Conservation (phyloP, 2,329 filamentous ascomycete species). For the Verticillium nonalfalfae region DNA sequence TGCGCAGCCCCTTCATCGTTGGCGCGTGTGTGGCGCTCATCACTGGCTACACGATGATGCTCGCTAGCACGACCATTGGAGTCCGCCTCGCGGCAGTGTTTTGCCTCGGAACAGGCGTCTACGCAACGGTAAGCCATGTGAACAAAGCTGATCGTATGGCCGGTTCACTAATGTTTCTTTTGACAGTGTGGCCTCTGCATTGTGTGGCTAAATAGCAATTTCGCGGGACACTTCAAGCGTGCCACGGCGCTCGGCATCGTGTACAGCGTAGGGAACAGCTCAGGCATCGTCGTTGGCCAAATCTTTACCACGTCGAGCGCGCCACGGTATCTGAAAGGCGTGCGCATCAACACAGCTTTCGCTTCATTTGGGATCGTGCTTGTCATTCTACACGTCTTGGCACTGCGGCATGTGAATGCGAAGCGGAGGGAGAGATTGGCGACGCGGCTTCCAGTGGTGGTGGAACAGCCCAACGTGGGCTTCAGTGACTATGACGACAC, state of each 20-base stretch:
- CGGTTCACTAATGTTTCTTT: background rate
- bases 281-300: constrained; percentile 34
- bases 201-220: constrained; percentile 39
- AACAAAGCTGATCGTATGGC: background rate
- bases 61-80: constrained; percentile 39
- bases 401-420: background rate
- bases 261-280: constrained; percentile 28
- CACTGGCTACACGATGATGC: constrained; percentile 40
- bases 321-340: constrained; percentile 22
- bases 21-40: constrained; percentile 42
- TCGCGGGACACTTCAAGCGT: constrained; percentile 36
- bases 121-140: constrained; percentile 13
- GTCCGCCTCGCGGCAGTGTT: constrained; percentile 44
- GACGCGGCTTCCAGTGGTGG: background rate
- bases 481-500: background rate
- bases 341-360: constrained; percentile 19
- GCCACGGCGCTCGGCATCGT: constrained; percentile 36
- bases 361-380: constrained; percentile 17
- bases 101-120: constrained; percentile 38
- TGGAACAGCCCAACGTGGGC: background rate
- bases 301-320: constrained; percentile 23
- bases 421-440: background rate
- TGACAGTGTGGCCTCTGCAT: constrained; percentile 38
- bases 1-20: constrained; percentile 45
- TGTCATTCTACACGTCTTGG: constrained; percentile 5